phyloP scores from a whole-genome alignment of 2,329 filamentous ascomycete genomes.

The Colletotrichum magnum region DNA sequence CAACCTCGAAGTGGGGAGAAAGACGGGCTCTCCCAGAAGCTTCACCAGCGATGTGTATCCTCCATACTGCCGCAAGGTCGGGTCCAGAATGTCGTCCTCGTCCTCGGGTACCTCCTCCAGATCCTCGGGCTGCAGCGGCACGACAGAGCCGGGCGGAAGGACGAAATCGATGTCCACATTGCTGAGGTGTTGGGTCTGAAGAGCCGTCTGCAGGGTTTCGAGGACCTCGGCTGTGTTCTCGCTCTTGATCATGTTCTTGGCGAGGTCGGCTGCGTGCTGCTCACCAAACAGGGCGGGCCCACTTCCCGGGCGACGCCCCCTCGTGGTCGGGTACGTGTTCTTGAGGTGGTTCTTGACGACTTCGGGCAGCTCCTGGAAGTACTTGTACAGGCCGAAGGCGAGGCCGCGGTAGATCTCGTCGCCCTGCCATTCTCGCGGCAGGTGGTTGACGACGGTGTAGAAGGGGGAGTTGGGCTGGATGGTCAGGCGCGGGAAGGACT shows the following conservation, averaged over 20 bases:
- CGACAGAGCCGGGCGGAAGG: conserved; percentile 82
- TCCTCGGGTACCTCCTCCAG: conserved; percentile 72
- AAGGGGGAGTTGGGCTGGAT: conserved; percentile 93
- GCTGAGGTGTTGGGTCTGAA: conserved; percentile 85
- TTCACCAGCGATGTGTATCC: conserved; percentile 83
- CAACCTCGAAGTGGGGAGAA: conserved; percentile 87
- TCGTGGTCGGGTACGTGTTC: conserved; percentile 66
- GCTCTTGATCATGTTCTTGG: conserved; percentile 85
- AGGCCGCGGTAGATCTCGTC: conserved; percentile 93
- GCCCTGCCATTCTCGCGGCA: conserved; percentile 94
- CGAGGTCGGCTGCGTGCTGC: conserved; percentile 92
- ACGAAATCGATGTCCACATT: conserved; percentile 92
- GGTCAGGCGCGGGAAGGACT: conserved; percentile 91
- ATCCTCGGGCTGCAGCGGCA: conserved; percentile 73
- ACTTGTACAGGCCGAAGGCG: conserved; percentile 93
- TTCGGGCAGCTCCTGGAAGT: conserved; percentile 89
- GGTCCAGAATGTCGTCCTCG: conserved; percentile 77
- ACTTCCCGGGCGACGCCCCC: conserved; percentile 72
- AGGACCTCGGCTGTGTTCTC: conserved; percentile 83
- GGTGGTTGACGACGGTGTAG: conserved; percentile 89
- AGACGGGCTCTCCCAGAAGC: conserved; percentile 85
- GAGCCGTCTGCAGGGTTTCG: conserved; percentile 78
- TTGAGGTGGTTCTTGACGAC: conserved; percentile 80
- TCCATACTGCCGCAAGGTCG: conserved; percentile 79
- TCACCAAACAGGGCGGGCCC: conserved; percentile 84